A percentile compares a stretch with the other conserved stretches of the same genome.
Conservation (phyloP, 2,329 filamentous ascomycete species). For the Calonectria naviculata region DNA sequence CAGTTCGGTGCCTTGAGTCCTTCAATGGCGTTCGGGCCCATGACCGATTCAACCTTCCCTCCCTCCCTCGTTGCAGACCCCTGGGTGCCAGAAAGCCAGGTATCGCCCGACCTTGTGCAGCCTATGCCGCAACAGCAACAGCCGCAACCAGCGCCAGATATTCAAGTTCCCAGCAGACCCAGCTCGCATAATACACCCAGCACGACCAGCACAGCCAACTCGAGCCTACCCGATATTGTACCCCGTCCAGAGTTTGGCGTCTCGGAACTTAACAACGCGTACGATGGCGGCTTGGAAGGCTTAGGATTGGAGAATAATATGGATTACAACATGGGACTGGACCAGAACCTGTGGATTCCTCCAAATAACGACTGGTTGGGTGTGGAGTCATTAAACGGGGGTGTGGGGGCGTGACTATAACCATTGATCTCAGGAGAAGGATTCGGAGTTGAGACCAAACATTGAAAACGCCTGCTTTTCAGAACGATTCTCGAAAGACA, state of each 20-base stretch:
- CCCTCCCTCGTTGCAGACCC: slow-evolving; percentile 45
- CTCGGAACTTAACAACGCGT: slow-evolving; percentile 61
- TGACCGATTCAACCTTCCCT: slow-evolving; percentile 44
- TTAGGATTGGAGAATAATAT: slow-evolving; percentile 58
- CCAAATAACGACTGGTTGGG: slow-evolving; percentile 46
- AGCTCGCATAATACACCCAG: background rate
- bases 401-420: slow-evolving; percentile 40
- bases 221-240: slow-evolving; percentile 31
- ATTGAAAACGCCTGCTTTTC: background rate
- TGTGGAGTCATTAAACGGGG: slow-evolving; percentile 46
- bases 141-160: slow-evolving; percentile 16
- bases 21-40: slow-evolving; percentile 30
- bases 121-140: slow-evolving; percentile 10
- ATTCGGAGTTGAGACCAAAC: background rate
- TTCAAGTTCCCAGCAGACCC: slow-evolving; percentile 27
- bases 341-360: slow-evolving; percentile 48
- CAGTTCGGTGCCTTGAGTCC: slow-evolving; percentile 33
- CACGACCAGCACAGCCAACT: slow-evolving; percentile 8
- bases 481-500: background rate
- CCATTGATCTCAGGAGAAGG: background rate
- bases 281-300: slow-evolving; percentile 60
- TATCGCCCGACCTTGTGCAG: slow-evolving; percentile 37
- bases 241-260: slow-evolving; percentile 44
- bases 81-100: slow-evolving; percentile 43
- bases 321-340: slow-evolving; percentile 55